Base-by-base conservation (phyloP, 2,329 filamentous ascomycete genomes). In the Teratosphaeria nubilosa region DNA sequence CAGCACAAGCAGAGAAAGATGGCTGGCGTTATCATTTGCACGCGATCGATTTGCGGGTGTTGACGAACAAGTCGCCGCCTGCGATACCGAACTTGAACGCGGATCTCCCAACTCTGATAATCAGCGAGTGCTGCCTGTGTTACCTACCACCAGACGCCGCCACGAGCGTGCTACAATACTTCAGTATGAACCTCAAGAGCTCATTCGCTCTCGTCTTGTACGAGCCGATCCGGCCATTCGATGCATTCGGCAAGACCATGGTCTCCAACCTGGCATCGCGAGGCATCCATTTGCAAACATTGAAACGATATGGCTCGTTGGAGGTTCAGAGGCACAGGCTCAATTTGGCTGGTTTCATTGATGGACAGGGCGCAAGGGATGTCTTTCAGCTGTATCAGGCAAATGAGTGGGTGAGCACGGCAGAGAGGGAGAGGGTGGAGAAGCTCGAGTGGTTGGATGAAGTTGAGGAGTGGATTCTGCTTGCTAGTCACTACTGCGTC, bases 61-160 rank as follows among this genome's bases (percentile, higher is more conserved):
- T 92, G 5, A 71, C 76, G 57, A 54, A 59, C 32, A 59, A 66
- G 55, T 59, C 62, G 34, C 60, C 68, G 24, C 60, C 66, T 60
- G 51, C 62, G 59, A 53, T 79, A 10, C 74, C 75, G 1, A 73
- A 65, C 64, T 84, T 76, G 65, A 82, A 76, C 69, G 74, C 64
- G 66, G 82, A 69, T 25, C 66, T 89, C 0, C 90, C 94, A 0
- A 99, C 94, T 0, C 76, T 99, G 9, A 74, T 99, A 25, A 80
- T 99, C 6, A 97, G 92, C 0, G 94, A 99, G 73, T 97, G 94
- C 78, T 99, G 94, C 70, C 81, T 99, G 32, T 90, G 94, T 71
- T 99, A 99, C 69, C 81, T 99, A 1, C 80, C 86, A 9, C 80
- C 85, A 0, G 67, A 79, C 0, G 80, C 85, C 55, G 86, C 91